These are phyloP conservation scores for Lecanosticta acicola DNA, from an alignment of 2,329 filamentous ascomycete species.

Conservation along the genomic window DNA sequence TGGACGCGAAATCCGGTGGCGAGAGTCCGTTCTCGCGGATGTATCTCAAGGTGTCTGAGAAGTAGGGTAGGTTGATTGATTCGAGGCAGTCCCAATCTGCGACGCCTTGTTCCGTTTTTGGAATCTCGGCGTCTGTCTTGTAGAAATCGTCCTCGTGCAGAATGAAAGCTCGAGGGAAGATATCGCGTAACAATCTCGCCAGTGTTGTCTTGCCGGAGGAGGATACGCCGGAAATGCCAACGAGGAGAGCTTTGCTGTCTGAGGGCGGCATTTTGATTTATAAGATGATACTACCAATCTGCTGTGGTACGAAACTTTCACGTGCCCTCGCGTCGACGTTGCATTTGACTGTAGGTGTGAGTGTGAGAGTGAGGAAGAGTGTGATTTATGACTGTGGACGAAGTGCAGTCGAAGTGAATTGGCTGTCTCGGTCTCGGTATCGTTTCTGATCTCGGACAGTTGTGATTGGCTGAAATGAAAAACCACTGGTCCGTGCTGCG, in stretches of 20 bases:
- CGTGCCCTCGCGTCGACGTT: too few species aligned
- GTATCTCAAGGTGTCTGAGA: conserved; percentile 62
- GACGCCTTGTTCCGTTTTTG: conserved; percentile 49
- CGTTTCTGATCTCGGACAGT: too few species aligned
- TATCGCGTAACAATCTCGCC: conserved; percentile 72
- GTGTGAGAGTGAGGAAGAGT: too few species aligned
- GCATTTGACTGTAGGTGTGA: too few species aligned
- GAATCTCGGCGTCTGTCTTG: conserved; percentile 65
- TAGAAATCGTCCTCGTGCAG: conserved; percentile 98
- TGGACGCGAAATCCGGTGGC: conserved; percentile 48
- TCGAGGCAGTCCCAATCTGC: conserved; percentile 90
- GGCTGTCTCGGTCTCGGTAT: too few species aligned
- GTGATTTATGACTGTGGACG: too few species aligned
- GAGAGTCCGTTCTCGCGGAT: conserved; percentile 64
- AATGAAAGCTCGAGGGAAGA: conserved; percentile 70
- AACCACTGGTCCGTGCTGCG: too few species aligned
- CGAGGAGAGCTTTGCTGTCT: conserved; percentile 48
- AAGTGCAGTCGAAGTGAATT: too few species aligned
- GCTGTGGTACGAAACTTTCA: too few species aligned
- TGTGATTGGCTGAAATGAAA: too few species aligned
- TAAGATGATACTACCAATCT: too few species aligned
- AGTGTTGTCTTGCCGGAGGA: conserved; percentile 95
- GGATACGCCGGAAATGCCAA: conserved; percentile 84
- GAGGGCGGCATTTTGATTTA: background rate
- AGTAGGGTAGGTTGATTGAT: conserved; percentile 64